phyloP scores from a whole-genome alignment of 345 rosid genomes.

The Corchorus capsularis region DNA sequence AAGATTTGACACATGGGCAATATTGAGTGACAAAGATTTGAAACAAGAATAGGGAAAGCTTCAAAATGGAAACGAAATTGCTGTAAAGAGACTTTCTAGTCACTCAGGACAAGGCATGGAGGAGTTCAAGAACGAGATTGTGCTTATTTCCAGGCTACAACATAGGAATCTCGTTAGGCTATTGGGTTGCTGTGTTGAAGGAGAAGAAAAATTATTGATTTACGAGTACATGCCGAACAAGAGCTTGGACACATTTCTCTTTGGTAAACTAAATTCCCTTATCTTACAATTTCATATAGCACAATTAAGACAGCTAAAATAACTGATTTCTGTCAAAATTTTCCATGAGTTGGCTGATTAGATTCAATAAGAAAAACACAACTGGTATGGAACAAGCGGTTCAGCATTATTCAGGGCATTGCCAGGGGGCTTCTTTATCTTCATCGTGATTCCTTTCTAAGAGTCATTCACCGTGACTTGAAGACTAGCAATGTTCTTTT shows the following conservation, averaged over 20 bases:
- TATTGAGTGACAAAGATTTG: too few species aligned
- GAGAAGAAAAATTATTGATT: constrained; percentile 25
- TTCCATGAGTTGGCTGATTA: too few species aligned
- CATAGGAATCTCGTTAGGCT: constrained; percentile 34
- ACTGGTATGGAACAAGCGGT: neutral
- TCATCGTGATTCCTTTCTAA: constrained; percentile 31
- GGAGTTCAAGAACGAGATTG: constrained; percentile 37
- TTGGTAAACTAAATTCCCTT: constrained; percentile 20
- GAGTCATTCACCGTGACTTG: constrained; percentile 30
- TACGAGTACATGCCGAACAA: constrained; percentile 31
- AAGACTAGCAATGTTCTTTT: constrained; percentile 31
- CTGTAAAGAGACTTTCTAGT: constrained; percentile 30
- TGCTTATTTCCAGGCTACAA: constrained; percentile 30
- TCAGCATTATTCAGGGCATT: constrained; percentile 28
- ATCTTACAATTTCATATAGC: too few species aligned
- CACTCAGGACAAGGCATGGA: constrained; percentile 28
- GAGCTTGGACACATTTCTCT: constrained; percentile 29
- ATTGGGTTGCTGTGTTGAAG: constrained; percentile 28
- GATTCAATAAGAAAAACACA: too few species aligned
- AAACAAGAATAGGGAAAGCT: constrained; percentile 18
- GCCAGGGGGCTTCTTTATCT: constrained; percentile 38
- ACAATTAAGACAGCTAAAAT: too few species aligned
- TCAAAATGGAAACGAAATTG: constrained; percentile 25
- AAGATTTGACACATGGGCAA: too few species aligned
- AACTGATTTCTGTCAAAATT: too few species aligned